Percentiles rank a stretch among this genome's conserved stretches.
Conservation (phyloP, 2,329 filamentous ascomycete species). For the Botryotinia narcissicola region DNA sequence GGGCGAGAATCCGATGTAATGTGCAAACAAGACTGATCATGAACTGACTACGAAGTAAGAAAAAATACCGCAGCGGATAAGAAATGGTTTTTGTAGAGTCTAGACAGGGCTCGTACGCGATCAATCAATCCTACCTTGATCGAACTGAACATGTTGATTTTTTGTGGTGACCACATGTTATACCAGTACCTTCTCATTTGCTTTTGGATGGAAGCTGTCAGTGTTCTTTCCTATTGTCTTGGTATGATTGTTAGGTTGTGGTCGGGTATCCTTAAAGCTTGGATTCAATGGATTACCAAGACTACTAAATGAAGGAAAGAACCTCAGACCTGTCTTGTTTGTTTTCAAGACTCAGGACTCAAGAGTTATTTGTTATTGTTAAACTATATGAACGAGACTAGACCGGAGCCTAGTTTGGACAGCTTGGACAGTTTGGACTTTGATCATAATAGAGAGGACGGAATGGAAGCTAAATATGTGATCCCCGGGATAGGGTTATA, state of each 20-base stretch:
- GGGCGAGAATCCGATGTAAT: neutral
- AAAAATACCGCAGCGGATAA: slow-evolving; percentile 7
- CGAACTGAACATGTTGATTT: neutral
- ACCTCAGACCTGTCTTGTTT: neutral
- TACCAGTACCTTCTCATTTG: neutral
- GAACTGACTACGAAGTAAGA: neutral
- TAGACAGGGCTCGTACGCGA: neutral
- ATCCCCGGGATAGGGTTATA: neutral
- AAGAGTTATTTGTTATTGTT: neutral
- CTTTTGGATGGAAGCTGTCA: neutral
- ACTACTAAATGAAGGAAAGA: slow-evolving; percentile 1
- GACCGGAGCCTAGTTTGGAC: neutral
- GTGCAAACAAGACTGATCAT: neutral
- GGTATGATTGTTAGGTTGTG: slow-evolving; percentile 8
- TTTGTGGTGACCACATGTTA: neutral
- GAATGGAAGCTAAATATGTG: neutral
- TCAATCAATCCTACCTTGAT: slow-evolving; percentile 10
- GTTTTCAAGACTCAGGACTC: neutral
- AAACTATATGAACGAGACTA: neutral
- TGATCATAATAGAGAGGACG: neutral
- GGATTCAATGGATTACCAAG: neutral
- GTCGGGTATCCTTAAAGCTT: neutral
- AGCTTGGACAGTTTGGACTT: neutral
- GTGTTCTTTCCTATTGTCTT: slow-evolving; percentile 1
- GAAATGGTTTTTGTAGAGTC: neutral